A percentile compares a stretch with the other conserved stretches of the same genome.
Conservation (phyloP, 192 early-diverging fungal genomes). For the Gryganskiella cystojenkinii region DNA sequence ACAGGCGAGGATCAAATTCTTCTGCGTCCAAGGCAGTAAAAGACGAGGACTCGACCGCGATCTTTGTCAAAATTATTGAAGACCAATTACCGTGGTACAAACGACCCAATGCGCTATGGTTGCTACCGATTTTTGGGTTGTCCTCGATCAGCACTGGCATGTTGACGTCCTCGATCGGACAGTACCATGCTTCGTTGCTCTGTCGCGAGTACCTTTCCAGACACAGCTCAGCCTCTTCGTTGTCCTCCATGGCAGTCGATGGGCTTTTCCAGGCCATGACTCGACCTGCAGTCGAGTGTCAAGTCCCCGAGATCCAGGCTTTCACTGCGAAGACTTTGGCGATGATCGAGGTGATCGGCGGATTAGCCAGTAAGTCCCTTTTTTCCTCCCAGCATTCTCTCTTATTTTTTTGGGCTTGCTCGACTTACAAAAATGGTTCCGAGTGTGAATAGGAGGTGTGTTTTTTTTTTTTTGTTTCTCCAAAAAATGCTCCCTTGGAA, state of each 20-base stretch:
- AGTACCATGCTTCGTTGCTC: slow-evolving; percentile 34
- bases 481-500: neutral
- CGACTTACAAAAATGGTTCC: no score
- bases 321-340: slow-evolving; percentile 36
- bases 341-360: slow-evolving; percentile 28
- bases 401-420: no score
- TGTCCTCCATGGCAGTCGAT: neutral
- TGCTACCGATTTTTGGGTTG: slow-evolving; percentile 39
- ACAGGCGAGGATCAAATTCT: neutral
- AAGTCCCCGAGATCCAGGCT: slow-evolving; percentile 34
- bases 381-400: no score
- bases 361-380: slow-evolving; percentile 31
- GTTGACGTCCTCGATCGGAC: slow-evolving; percentile 33
- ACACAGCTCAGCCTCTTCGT: slow-evolving; percentile 15
- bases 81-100: slow-evolving; percentile 47
- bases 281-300: slow-evolving; percentile 10
- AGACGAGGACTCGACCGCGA: slow-evolving; percentile 6
- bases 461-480: neutral
- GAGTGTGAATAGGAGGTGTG: no score
- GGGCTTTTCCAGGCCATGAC: neutral
- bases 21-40: no score
- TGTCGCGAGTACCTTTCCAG: slow-evolving; percentile 47
- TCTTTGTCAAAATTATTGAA: slow-evolving; percentile 26
- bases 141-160: slow-evolving; percentile 32
- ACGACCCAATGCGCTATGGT: slow-evolving; percentile 31